Base-by-base conservation (phyloP, 345 rosid species). In the Clausena lansium region DNA sequence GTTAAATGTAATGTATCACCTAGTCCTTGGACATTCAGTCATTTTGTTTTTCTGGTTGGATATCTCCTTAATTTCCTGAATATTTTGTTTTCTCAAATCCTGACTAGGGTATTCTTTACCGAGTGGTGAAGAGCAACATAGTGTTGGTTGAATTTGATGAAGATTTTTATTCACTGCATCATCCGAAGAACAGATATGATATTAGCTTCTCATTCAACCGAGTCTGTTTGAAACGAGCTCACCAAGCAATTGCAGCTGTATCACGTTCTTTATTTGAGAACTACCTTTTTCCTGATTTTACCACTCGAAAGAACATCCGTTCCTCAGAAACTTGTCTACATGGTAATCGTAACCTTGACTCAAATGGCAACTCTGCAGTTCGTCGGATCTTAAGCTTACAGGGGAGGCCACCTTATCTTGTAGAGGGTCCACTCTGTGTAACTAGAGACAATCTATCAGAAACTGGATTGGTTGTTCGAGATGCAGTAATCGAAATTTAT, bases 121-220 rank as follows among this genome's bases (percentile, higher is more conserved):
- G 79, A 0, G 82, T 84, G 76, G 67, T 30, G 81, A 83, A 36
- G 77, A 67, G 81, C 64, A 77, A 70, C 17, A 11, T 8, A 0
- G 50, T 87, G 2, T 25, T 83, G 38, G 86, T 80, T 10, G 85
- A 87, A 61, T 87, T 87, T 30, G 76, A 78, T 22, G 55, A 76
- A 24, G 81, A 81, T 35, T 84, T 87, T 79, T 62, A 70, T 70
- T 63, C 67, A 38, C 86, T 79, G 78, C 85, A 87, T 72, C 25
- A 7, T 55, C 22, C 83, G 20, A 68, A 73, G 35, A 9, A 32
- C 55, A 84, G 33, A 76, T 84, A 87, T 39, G 80, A 86, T 57
- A 74, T 86, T 67, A 78, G 83, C 77, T 84, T 84, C 86, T 86
- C 89, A 36, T 84, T 82, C 77, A 86, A 84, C 77, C 77, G 89